Percentiles rank a stretch among this genome's conserved stretches.
These are phyloP conservation scores for Eragrostis nindensis DNA, from an alignment of 176 grass and related monocot species.

Conservation along the genomic window DNA sequence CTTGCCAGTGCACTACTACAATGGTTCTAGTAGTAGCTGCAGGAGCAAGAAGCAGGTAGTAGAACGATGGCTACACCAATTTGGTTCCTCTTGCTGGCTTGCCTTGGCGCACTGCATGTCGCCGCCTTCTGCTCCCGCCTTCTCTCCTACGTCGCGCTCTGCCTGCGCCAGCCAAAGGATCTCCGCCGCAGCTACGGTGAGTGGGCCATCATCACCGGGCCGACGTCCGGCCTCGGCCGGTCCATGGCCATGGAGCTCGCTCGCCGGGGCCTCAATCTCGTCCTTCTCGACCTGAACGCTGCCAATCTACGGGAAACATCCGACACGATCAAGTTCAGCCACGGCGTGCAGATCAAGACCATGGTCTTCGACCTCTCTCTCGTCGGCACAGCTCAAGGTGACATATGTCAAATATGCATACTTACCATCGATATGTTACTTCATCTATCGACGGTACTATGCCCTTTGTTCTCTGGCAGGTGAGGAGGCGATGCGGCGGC, in stretches of 20 bases:
- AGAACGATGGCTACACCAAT: not conserved
- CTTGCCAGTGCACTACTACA: too few species aligned
- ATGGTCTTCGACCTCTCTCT: constrained; percentile 50
- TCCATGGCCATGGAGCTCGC: constrained; percentile 57
- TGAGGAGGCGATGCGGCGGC: constrained; percentile 3
- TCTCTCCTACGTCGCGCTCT: not conserved
- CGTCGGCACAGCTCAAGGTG: constrained; percentile 14
- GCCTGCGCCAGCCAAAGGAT: constrained; percentile 13
- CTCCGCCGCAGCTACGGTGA: constrained; percentile 44
- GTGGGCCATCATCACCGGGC: constrained; percentile 58
- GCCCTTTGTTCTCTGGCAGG: not conserved
- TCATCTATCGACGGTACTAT: not conserved
- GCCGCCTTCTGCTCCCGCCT: not conserved
- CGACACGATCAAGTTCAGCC: constrained; percentile 1
- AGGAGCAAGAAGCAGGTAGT: not conserved
- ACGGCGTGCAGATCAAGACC: constrained; percentile 19
- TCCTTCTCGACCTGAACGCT: constrained; percentile 40
- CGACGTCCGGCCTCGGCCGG: constrained; percentile 62
- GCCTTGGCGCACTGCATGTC: constrained; percentile 22
- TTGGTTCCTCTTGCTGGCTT: constrained; percentile 18
- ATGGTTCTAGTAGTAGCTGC: not conserved
- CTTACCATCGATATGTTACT: too few species aligned
- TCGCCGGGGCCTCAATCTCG: constrained; percentile 44
- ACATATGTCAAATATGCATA: too few species aligned
- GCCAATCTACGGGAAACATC: constrained; percentile 52